A percentile compares a stretch with the other conserved stretches of the same genome.
Conservation (phyloP, 768 basidiomycete genomes). For the Lentinula raphanica region DNA sequence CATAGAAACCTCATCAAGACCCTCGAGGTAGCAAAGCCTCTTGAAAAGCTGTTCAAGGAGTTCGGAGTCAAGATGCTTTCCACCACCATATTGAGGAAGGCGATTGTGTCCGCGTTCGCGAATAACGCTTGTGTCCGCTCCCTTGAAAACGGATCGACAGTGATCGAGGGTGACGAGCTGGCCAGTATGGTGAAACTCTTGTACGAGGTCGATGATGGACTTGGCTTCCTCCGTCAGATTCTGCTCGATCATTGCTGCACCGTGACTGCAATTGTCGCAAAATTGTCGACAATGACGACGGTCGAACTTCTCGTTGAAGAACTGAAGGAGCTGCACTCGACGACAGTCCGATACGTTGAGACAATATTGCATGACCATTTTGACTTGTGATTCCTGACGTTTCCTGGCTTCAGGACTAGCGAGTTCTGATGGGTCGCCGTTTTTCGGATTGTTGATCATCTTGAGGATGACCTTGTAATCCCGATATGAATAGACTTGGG, state of each 20-base stretch:
- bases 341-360: slow-evolving; percentile 80
- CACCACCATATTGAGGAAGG: slow-evolving; percentile 49
- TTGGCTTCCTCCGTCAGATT: slow-evolving; percentile 62
- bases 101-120: slow-evolving; percentile 42
- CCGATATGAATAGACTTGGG: slow-evolving; percentile 55
- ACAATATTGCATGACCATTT: slow-evolving; percentile 76
- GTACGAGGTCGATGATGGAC: slow-evolving; percentile 54
- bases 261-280: slow-evolving; percentile 81
- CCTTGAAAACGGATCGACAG: slow-evolving; percentile 60
- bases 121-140: slow-evolving; percentile 46
- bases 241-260: slow-evolving; percentile 35
- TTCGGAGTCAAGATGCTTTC: slow-evolving; percentile 42
- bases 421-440: slow-evolving; percentile 27
- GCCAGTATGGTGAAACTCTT: slow-evolving; percentile 34
- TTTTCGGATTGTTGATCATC: slow-evolving; percentile 56
- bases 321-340: slow-evolving; percentile 79
- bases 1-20: slow-evolving; percentile 43
- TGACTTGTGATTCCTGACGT: slow-evolving; percentile 59
- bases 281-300: slow-evolving; percentile 53
- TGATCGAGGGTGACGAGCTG: slow-evolving; percentile 57
- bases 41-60: slow-evolving; percentile 65
- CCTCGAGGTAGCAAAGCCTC: slow-evolving; percentile 44
- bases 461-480: slow-evolving; percentile 53
- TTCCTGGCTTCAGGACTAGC: slow-evolving; percentile 51
- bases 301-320: slow-evolving; percentile 83